Evolutionary conservation across 2,329 filamentous ascomycete species (phyloP).

Genomic region (Colletotrichum higginsianum): DNA sequence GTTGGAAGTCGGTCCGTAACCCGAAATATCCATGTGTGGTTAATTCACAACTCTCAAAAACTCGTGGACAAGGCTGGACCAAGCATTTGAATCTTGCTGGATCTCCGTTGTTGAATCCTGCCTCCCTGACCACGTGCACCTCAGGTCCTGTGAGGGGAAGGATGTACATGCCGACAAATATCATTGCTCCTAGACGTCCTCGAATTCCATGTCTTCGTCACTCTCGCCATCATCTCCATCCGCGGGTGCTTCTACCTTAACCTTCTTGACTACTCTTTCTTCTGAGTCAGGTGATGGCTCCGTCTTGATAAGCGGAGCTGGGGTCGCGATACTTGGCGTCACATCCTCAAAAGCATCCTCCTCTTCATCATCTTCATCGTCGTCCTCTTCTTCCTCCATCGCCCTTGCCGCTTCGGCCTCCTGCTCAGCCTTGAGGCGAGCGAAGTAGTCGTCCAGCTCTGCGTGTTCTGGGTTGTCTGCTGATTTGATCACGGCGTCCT

Average conservation of each 20-base stretch:
- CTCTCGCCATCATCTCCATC: constrained; percentile 64
- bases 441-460: constrained; percentile 78
- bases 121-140: neutral
- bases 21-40: neutral
- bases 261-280: constrained; percentile 69
- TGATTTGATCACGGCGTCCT: constrained; percentile 58
- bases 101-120: neutral
- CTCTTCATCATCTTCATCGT: constrained; percentile 52
- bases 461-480: constrained; percentile 68
- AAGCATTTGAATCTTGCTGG: neutral
- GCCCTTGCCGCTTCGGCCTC: constrained; percentile 58
- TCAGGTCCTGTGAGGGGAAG: neutral
- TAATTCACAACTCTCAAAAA: too few relatives aligned
- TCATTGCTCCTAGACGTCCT: constrained; percentile 61
- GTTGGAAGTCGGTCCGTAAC: neutral
- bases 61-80: too few relatives aligned
- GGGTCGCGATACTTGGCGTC: constrained; percentile 51
- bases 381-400: constrained; percentile 48
- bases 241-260: constrained; percentile 68
- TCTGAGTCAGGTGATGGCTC: constrained; percentile 56
- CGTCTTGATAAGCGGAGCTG: constrained; percentile 50
- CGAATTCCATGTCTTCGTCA: constrained; percentile 71
- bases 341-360: constrained; percentile 67
- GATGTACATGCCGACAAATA: neutral
- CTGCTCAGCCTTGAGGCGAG: constrained; percentile 74